A percentile compares a stretch with the other conserved stretches of the same genome.
These are phyloP conservation scores for Lachancea waltii DNA, from an alignment of 805 yeast genomes.

Conservation along the genomic window DNA sequence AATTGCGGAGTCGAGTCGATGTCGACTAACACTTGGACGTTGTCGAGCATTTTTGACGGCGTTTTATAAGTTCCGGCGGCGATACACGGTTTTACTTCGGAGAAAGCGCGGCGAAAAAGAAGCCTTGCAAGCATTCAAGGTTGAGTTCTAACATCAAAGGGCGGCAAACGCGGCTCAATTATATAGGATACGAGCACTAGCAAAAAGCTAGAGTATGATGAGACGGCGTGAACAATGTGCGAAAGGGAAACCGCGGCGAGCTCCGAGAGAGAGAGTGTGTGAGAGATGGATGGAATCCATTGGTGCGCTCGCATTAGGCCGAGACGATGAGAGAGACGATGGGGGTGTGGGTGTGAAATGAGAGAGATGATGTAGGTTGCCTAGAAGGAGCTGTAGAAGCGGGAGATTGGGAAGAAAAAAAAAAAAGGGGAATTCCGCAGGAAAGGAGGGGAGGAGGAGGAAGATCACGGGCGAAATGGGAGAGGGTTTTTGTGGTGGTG, in stretches of 20 bases:
- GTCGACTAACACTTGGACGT: constrained; percentile 34
- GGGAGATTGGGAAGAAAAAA: neutral
- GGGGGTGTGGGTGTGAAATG: too few species aligned
- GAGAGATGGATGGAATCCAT: neutral
- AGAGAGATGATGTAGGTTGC: too few species aligned
- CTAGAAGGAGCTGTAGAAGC: too few species aligned
- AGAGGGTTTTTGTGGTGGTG: too few species aligned
- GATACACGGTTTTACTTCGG: neutral
- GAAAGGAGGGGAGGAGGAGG: too few species aligned
- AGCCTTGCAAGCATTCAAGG: neutral
- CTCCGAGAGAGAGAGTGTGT: neutral
- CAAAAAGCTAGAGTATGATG: neutral
- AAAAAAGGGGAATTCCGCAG: too few species aligned
- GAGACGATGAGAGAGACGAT: too few species aligned
- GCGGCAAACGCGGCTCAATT: neutral
- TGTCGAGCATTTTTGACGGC: constrained; percentile 17
- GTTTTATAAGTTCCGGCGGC: neutral
- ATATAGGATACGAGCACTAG: too few species aligned
- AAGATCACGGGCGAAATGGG: too few species aligned
- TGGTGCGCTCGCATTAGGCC: neutral
- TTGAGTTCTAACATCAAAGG: neutral
- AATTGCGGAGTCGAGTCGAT: constrained; percentile 27
- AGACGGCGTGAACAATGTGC: neutral
- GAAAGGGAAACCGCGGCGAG: neutral
- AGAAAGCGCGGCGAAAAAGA: neutral